Percentiles rank a stretch among this genome's conserved stretches.
phyloP scores from a whole-genome alignment of 1,284 basidiomycete species.

The Melampsora americana region DNA sequence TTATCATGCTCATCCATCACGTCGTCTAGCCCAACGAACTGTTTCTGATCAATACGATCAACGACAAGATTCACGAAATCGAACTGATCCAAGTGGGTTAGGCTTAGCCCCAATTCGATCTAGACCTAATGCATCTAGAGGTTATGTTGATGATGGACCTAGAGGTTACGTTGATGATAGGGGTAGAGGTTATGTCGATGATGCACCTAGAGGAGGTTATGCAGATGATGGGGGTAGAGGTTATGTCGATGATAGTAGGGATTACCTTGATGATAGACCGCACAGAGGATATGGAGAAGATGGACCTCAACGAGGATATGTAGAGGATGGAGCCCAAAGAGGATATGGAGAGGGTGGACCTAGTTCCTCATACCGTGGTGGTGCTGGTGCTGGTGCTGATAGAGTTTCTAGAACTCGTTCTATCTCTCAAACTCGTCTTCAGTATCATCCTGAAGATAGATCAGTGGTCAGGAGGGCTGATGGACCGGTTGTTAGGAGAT shows the following conservation, averaged over 20 bases:
- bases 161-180: neutral
- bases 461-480: neutral
- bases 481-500: neutral
- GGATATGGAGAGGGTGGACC: neutral
- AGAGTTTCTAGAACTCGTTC: neutral
- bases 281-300: neutral
- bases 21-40: neutral
- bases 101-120: neutral
- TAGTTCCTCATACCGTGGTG: neutral
- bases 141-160: neutral
- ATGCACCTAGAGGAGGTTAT: neutral
- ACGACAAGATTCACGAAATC: neutral
- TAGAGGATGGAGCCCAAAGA: neutral
- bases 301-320: neutral
- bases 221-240: neutral
- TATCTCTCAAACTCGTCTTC: neutral
- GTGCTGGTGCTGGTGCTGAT: neutral
- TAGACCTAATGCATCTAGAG: neutral
- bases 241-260: no score
- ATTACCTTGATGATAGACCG: neutral
- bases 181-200: neutral
- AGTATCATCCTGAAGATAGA: neutral
- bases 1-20: neutral
- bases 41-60: neutral
- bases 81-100: neutral